Base-by-base conservation (phyloP, 208 protist species). In the Trypanosoma conorhini region DNA sequence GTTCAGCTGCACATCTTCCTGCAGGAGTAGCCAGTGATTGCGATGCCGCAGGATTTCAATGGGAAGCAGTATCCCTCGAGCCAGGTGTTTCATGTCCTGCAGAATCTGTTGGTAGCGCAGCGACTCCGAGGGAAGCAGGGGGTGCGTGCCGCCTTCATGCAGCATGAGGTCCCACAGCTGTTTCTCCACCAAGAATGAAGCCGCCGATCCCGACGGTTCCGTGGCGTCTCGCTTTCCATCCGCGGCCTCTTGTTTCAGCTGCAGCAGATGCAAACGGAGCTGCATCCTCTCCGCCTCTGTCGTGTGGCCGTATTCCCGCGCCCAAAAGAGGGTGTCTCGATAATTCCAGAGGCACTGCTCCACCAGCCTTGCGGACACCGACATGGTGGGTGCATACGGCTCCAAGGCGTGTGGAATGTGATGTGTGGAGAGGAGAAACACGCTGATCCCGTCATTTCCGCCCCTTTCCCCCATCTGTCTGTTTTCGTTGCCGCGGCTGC, bases 1-100 rank as follows among this genome's bases (percentile, higher is more conserved):
- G 21, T 76, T 89, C 44, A 89, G 62, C 12, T 55, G 62, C 24
- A 86, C 84, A 52, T 92, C 86, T 66, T 91, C 89, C 35, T 81
- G 64, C n/a, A 91, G 55, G 13, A 87, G 62, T 13, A 94, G 70
- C 86, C 89, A 94, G 24, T 70, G 72, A 58, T 85, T 76, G 57
- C 83, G 81, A 31, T 85, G 70, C 35, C 77, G 80, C 52, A 90
- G 65, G 21, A 90, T 75, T 60, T 88, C 76, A 5, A 85, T 69
- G 8, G 89, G 89, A 30, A 82, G 50, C 0, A 84, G 61, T 31
- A 94, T 38, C 19, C 87, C 83, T 48, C 38, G 63, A 17, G 82
- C 67, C 15, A 94, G 59, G 13, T 67, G 67, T 9, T 63, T 64
- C 76, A 88, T 75, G 56, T 94, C 89, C 12, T 52, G 75, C 68